A percentile compares a stretch with the other conserved stretches of the same genome.
Conservation (phyloP, 2,329 filamentous ascomycete species). For the Fusarium illudens region DNA sequence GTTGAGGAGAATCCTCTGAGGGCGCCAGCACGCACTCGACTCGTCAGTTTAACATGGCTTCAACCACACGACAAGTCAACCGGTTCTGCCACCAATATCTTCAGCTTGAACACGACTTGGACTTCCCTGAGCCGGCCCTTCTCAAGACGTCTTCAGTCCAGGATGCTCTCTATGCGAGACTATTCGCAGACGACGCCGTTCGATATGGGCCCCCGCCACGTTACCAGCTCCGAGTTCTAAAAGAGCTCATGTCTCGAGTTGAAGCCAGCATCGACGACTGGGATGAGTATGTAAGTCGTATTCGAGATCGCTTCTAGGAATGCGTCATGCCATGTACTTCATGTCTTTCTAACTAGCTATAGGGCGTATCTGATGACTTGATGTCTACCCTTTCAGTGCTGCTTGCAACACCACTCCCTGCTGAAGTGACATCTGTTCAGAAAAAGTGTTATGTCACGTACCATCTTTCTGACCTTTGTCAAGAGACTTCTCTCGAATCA, state of each 20-base stretch:
- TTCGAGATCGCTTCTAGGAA: background rate
- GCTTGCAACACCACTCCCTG: conserved; percentile 69
- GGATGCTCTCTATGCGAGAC: conserved; percentile 67
- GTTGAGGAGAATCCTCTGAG: background rate
- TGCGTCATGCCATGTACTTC: background rate
- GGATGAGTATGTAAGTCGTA: conserved; percentile 80
- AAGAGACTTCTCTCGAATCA: conserved; percentile 6
- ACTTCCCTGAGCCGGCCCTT: conserved; percentile 67
- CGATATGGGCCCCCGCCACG: conserved; percentile 69
- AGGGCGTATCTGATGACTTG: conserved; percentile 87
- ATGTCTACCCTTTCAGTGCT: conserved; percentile 74
- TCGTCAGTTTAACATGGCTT: conserved; percentile 18
- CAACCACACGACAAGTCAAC: conserved; percentile 42
- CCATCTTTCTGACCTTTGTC: conserved; percentile 50
- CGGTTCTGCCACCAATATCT: conserved; percentile 80
- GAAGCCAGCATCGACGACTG: conserved; percentile 81
- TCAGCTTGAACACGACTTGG: conserved; percentile 73
- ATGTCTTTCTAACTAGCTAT: conserved; percentile 40
- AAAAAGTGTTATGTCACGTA: conserved; percentile 81
- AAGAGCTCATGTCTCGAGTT: conserved; percentile 73
- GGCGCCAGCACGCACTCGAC: background rate
- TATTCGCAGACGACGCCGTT: conserved; percentile 70
- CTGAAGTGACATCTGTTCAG: conserved; percentile 72
- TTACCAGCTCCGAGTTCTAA: conserved; percentile 78
- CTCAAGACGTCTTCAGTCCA: conserved; percentile 72